phyloP scores from a whole-genome alignment of 345 rosid species.

The Trapa bicornis region DNA sequence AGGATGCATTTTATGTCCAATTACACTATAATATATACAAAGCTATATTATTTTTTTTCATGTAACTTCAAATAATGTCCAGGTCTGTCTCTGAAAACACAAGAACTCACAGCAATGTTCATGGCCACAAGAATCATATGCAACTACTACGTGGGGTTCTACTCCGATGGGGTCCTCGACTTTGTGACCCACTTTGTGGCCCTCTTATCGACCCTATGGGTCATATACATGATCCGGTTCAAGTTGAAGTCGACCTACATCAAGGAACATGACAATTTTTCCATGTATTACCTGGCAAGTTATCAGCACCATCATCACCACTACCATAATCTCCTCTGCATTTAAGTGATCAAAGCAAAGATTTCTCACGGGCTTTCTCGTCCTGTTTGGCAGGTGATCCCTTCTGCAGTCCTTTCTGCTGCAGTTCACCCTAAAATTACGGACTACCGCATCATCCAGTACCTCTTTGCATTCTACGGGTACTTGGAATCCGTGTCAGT shows the following conservation, averaged over 20 bases:
- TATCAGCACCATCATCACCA: no score
- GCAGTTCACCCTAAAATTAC: constrained; percentile 31
- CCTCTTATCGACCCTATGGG: constrained; percentile 49
- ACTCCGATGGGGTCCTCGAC: constrained; percentile 60
- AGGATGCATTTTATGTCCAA: no score
- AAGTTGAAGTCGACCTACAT: constrained; percentile 59
- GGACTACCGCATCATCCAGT: constrained; percentile 7
- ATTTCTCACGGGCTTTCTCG: not conserved
- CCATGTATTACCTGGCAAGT: constrained; percentile 42
- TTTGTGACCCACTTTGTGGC: constrained; percentile 16
- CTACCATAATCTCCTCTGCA: no score
- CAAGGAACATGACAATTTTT: constrained; percentile 47
- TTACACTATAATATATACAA: no score
- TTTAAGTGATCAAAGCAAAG: no score
- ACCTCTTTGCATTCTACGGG: constrained; percentile 56
- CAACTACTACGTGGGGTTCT: constrained; percentile 30
- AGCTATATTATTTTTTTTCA: not conserved
- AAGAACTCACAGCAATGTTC: constrained; percentile 62
- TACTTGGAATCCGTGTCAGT: constrained; percentile 66
- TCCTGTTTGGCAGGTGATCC: constrained; percentile 35
- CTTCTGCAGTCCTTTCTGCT: constrained; percentile 39
- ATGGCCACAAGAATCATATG: constrained; percentile 40
- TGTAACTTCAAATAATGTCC: not conserved
- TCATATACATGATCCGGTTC: constrained; percentile 57
- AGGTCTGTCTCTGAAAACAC: constrained; percentile 75